phyloP scores from a whole-genome alignment of 164 flowering plant genomes.

The Stephania japonica region DNA sequence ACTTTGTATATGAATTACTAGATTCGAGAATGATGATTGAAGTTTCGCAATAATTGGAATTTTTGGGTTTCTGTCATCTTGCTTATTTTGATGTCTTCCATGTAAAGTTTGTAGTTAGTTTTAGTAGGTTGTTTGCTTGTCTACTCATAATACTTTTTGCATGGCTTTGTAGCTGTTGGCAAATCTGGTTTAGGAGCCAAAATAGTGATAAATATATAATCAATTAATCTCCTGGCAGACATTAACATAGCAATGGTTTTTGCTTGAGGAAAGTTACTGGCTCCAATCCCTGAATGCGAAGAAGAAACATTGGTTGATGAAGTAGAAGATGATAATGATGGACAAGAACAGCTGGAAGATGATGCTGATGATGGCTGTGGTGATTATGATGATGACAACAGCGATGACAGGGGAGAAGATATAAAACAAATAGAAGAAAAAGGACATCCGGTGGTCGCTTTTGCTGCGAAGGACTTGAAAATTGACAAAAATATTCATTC shows the following conservation, averaged over 20 bases:
- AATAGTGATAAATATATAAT: conserved; percentile 1
- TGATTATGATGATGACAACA: conserved; percentile 1
- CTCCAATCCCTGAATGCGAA: conserved; percentile 89
- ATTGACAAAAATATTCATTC: conserved; percentile 4
- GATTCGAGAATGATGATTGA: background rate
- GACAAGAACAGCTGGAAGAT: conserved; percentile 11
- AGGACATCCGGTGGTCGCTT: conserved; percentile 21
- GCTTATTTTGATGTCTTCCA: background rate
- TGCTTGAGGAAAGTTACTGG: conserved; percentile 73
- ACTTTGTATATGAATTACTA: background rate
- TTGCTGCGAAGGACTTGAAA: conserved; percentile 9
- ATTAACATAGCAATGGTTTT: conserved; percentile 19
- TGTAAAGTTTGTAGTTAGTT: background rate
- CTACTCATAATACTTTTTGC: background rate
- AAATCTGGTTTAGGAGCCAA: background rate
- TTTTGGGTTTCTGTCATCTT: background rate
- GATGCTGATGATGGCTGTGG: conserved; percentile 10
- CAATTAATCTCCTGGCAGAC: conserved; percentile 3
- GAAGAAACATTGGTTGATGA: conserved; percentile 36
- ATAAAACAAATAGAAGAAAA: conserved; percentile 28
- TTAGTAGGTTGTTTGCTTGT: background rate
- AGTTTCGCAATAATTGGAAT: background rate
- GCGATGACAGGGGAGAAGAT: background rate
- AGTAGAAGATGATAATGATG: conserved; percentile 31
- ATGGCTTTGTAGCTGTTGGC: background rate